Conservation (phyloP, 306 rosid species). For the Leucaena leucocephala region DNA sequence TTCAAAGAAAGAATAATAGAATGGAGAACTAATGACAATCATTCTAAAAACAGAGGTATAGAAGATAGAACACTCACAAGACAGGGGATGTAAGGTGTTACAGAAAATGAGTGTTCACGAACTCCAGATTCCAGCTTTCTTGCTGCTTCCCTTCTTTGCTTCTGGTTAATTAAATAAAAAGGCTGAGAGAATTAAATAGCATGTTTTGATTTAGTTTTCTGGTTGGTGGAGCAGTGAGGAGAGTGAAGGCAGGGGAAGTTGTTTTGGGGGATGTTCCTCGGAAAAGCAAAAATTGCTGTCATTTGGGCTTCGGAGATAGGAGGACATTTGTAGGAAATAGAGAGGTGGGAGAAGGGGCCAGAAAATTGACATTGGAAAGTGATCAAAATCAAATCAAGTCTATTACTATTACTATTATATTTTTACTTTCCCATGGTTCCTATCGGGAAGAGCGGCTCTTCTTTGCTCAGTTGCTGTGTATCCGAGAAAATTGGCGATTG, state of each 20-base stretch:
- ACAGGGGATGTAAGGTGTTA: slow-evolving; percentile 18
- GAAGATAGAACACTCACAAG: slow-evolving; percentile 16
- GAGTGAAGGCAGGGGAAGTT: slow-evolving; percentile 5
- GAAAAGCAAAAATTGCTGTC: slow-evolving; percentile 37
- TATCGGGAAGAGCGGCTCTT: background rate
- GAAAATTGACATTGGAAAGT: background rate
- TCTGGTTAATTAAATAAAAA: slow-evolving; percentile 14
- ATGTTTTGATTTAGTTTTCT: slow-evolving; percentile 15
- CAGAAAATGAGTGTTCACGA: slow-evolving; percentile 14
- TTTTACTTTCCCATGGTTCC: background rate
- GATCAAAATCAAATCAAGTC: background rate
- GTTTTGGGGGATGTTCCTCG: slow-evolving; percentile 42
- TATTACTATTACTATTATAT: background rate
- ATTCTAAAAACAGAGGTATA: background rate
- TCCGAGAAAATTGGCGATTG: background rate
- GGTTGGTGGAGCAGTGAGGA: slow-evolving; percentile 28
- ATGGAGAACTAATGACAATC: background rate
- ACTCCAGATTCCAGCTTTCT: background rate
- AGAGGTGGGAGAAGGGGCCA: background rate
- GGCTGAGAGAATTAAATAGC: background rate
- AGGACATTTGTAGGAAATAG: background rate
- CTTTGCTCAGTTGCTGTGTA: background rate
- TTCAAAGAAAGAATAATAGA: background rate
- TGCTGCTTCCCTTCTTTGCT: slow-evolving; percentile 30
- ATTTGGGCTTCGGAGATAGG: slow-evolving; percentile 22